Evolutionary conservation across 108 stramenopile genomes (phyloP), one percentile per base, ranked within the genome.

Genomic region (Cyclostephanos invisitatus): DNA sequence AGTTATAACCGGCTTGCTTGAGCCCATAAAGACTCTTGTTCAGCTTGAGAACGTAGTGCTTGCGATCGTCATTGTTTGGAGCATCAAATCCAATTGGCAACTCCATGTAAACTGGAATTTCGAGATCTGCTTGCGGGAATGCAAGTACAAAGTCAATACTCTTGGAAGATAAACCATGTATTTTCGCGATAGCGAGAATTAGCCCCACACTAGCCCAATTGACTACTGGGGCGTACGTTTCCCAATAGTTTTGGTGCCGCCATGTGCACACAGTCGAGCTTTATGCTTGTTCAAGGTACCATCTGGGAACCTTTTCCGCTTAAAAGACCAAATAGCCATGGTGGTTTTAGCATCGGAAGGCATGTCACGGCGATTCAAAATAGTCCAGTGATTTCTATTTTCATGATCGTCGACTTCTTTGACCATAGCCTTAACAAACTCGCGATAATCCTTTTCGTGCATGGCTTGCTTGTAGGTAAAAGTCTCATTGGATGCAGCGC

Each of bases 191-290:
- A 4, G 57, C 35, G 3, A 74, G 42, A 2, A 74, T 10, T 4
- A 74, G 42, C 11, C 57, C 17, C 20, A 74, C 73, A 22, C 47
- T 61, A 10, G 65, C 29, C 79, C 70, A 73, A 32, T 56, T 64
- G 7, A 78, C 77, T 5, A 78, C 82, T 22, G 77, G 83, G 8
- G 81, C 36, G 58, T n/a, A n/a, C n/a, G n/a, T n/a, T n/a, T n/a
- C n/a, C n/a, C n/a, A n/a, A n/a, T n/a, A n/a, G n/a, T n/a, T n/a
- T n/a, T n/a, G n/a, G n/a, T n/a, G n/a, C n/a, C n/a, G n/a, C n/a
- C n/a, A n/a, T n/a, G n/a, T n/a, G n/a, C n/a, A n/a, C n/a, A n/a
- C n/a, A n/a, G n/a, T n/a, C n/a, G n/a, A n/a, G n/a, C n/a, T n/a
- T n/a, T n/a, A n/a, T n/a, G n/a, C n/a, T n/a, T n/a, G n/a, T n/a